Base-by-base conservation (phyloP, 306 rosid species). In the Quercus engelmannii region DNA sequence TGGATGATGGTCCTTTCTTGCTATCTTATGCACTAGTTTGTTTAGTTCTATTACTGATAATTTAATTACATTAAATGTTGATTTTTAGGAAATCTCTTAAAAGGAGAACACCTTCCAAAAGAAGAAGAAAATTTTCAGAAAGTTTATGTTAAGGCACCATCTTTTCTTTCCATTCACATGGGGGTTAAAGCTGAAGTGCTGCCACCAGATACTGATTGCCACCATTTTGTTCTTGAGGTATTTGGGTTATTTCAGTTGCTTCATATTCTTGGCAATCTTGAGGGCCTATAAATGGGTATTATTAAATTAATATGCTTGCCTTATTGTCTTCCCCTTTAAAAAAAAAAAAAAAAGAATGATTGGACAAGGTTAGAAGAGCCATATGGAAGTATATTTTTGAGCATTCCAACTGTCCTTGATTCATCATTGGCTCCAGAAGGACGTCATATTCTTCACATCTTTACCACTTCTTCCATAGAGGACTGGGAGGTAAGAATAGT, bases 91-190 rank as follows among this genome's bases (percentile, higher is more conserved):
- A 95, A 93, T 81, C 88, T 95, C 69, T 78, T 95, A 49, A 91
- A 90, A 79, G 90, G 76, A 78, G 88, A 89, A 76, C 80, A 80
- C 19, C 83, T 95, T 63, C 97, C 99, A 4, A 90, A 90, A 84
- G 94, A 95, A 82, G 99, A 95, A 81, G 92, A 93, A 59, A 87
- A 93, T 78, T 93, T 93, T 86, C 99, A 91, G 90, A 91, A 93
- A 80, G 84, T 89, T 78, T 93, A 95, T 46, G 90, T 90, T 26
- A 93, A 90, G 81, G 99, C 99, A 73, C 99, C 99, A 46, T 95
- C 99, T 77, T 95, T 93, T 90, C 96, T 92, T 74, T 95, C 97
- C 76, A 93, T 95, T 80, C 99, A 95, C 88, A 90, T 95, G 98
- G 99, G 97, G 82, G 94, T 92, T 69, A 92, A 90, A 86, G 95